These are phyloP conservation scores for Colletotrichum paranaense DNA, from an alignment of 2,329 filamentous ascomycete genomes.

Conservation along the genomic window DNA sequence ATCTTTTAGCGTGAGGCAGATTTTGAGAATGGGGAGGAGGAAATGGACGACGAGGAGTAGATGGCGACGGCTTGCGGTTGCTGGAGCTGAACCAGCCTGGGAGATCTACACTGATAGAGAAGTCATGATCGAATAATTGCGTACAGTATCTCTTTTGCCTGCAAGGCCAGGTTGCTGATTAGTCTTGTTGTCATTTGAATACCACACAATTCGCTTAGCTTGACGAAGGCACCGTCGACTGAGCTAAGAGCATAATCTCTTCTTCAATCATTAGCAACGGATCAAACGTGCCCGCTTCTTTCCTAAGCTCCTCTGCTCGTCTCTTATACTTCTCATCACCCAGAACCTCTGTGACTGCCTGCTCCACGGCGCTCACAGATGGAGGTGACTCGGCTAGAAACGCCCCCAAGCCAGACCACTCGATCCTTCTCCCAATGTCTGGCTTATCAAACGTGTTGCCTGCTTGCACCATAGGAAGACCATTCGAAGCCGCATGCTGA, in stretches of 20 bases:
- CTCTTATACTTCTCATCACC: slow-evolving; percentile 31
- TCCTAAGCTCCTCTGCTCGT: slow-evolving; percentile 37
- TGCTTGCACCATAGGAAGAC: slow-evolving; percentile 59
- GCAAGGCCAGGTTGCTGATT: too few species aligned
- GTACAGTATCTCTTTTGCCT: too few species aligned
- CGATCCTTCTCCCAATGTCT: slow-evolving; percentile 42
- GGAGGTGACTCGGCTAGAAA: slow-evolving; percentile 45
- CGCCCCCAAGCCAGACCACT: slow-evolving; percentile 36
- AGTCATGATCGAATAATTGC: too few species aligned
- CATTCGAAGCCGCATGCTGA: slow-evolving; percentile 55
- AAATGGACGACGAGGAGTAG: background rate
- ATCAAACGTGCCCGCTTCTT: slow-evolving; percentile 21
- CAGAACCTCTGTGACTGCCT: slow-evolving; percentile 38
- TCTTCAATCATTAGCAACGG: background rate
- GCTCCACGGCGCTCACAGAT: slow-evolving; percentile 25
- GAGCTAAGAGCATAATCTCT: background rate
- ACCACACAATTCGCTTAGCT: background rate
- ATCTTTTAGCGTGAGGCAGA: background rate
- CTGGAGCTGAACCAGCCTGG: too few species aligned
- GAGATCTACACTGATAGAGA: too few species aligned
- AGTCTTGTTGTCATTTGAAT: too few species aligned
- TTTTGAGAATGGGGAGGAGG: background rate
- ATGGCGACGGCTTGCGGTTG: background rate
- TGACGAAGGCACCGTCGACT: background rate
- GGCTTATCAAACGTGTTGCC: slow-evolving; percentile 51